phyloP scores from a whole-genome alignment of 2,329 filamentous ascomycete species.

The Tolypocladium ophioglossoides region DNA sequence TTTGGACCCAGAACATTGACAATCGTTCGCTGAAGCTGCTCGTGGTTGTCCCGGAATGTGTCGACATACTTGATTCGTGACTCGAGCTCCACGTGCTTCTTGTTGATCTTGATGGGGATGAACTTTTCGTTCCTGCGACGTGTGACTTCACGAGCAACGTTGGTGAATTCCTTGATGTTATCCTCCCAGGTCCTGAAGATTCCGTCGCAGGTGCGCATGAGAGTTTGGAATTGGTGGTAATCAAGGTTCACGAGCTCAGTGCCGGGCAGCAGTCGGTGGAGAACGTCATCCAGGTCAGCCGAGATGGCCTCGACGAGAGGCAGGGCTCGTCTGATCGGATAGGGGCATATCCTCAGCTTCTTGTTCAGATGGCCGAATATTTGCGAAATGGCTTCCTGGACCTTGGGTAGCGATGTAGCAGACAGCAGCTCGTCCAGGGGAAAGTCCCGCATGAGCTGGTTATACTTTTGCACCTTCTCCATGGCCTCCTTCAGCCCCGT shows the following conservation, averaged over 20 bases:
- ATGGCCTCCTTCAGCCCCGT: slow-evolving; percentile 93
- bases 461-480: slow-evolving; percentile 96
- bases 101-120: slow-evolving; percentile 92
- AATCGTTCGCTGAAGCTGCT: slow-evolving; percentile 93
- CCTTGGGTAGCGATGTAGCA: slow-evolving; percentile 77
- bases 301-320: slow-evolving; percentile 97
- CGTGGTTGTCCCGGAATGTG: slow-evolving; percentile 93
- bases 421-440: slow-evolving; percentile 90
- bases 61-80: slow-evolving; percentile 86
- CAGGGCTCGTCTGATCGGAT: slow-evolving; percentile 83
- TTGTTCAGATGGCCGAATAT: slow-evolving; percentile 96
- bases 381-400: slow-evolving; percentile 76
- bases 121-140: slow-evolving; percentile 93
- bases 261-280: slow-evolving; percentile 79
- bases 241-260: slow-evolving; percentile 84
- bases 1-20: slow-evolving; percentile 87
- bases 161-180: slow-evolving; percentile 94
- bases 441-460: slow-evolving; percentile 97
- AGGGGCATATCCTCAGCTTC: slow-evolving; percentile 92
- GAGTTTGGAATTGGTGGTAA: slow-evolving; percentile 76
- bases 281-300: slow-evolving; percentile 74
- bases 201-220: slow-evolving; percentile 73
- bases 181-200: slow-evolving; percentile 95
- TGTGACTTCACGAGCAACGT: slow-evolving; percentile 90
- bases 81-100: slow-evolving; percentile 80